Evolutionary conservation across 331 rosid genomes (phyloP), one percentile per base, ranked within the genome.

Genomic region (Pyrus hybrid): DNA sequence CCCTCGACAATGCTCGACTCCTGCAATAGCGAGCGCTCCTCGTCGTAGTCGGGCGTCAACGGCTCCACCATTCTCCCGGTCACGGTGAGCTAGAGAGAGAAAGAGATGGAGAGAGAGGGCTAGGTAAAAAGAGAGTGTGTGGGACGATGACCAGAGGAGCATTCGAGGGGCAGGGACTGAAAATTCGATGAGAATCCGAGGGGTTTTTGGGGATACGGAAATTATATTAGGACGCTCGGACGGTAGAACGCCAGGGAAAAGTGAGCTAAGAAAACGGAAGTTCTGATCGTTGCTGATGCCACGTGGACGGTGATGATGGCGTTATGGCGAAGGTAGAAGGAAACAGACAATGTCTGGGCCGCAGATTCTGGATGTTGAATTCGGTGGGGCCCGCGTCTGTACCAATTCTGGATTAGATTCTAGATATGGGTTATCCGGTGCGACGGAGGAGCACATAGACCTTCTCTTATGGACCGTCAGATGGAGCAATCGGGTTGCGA

Each of bases 1-100:
- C 54, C 81, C 81, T 92, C 97, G 41, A 78, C 90, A 80, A 70
- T 86, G 88, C n/a, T 62, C 33, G 89, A 67, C 72, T 77, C 75
- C 1, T 79, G 77, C 63, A 92, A 81, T 18, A 94, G 77, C 20
- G 85, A 81, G 7, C 47, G 80, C 80, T 86, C 96, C 80, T 90
- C 97, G 7, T 88, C 96, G 69, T 58, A 67, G 3, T 41, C 63
- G 25, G 67, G 43, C 70, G 73, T 72, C 73, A 22, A 76, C 75
- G 75, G 47, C 73, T 89, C 91, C 76, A 37, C 79, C 99, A 91
- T 94, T 86, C 47, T 66, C 16, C 83, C 63, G 41, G 71, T 63
- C 68, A 25, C 82, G 45, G 23, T n/a, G 61, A 23, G 9, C 25
- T 3, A 1, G 71, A 20, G 13, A 51, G 30, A 74, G 63, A 60